A percentile compares a stretch with the other conserved stretches of the same genome.
These are phyloP conservation scores for Vaccinium macrocarpon DNA, from an alignment of 148 eudicot species.

Conservation along the genomic window DNA sequence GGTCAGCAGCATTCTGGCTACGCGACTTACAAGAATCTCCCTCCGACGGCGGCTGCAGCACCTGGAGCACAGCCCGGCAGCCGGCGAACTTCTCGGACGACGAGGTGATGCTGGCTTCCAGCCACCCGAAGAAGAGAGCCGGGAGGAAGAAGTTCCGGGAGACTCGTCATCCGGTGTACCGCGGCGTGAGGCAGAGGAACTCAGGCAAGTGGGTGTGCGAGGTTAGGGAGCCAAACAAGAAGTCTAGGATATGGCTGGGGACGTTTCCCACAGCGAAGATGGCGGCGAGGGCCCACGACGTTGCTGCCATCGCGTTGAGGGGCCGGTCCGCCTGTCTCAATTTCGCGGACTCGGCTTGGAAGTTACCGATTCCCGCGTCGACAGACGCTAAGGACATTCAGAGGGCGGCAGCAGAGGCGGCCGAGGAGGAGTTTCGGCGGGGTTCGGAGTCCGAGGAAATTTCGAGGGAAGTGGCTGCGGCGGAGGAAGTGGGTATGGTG, in stretches of 20 bases:
- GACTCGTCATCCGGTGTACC: constrained; percentile 77
- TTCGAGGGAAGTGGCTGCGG: not conserved
- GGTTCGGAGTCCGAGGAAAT: not conserved
- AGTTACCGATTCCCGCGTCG: constrained; percentile 52
- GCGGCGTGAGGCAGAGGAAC: constrained; percentile 64
- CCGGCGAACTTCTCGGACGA: constrained; percentile 27
- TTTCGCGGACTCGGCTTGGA: constrained; percentile 76
- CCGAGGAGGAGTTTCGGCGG: constrained; percentile 38
- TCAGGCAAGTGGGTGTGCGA: constrained; percentile 84
- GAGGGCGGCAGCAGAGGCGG: constrained; percentile 68
- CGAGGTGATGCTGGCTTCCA: constrained; percentile 51
- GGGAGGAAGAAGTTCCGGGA: constrained; percentile 77
- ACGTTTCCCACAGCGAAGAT: constrained; percentile 70
- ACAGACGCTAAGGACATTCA: constrained; percentile 51
- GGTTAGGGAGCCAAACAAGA: constrained; percentile 75
- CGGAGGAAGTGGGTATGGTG: not conserved
- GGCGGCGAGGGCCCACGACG: constrained; percentile 93
- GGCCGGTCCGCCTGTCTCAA: constrained; percentile 60
- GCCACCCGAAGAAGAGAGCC: constrained; percentile 61
- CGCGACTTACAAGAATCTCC: not conserved
- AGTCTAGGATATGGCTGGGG: constrained; percentile 75
- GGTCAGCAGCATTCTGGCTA: not conserved
- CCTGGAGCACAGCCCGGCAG: not conserved
- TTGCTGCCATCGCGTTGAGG: constrained; percentile 61
- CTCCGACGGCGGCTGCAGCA: constrained; percentile 5